Evolutionary conservation across 2,329 filamentous ascomycete species (phyloP), one percentile per base, ranked within the genome.

Genomic region (Proliferodiscus dingleyae): DNA sequence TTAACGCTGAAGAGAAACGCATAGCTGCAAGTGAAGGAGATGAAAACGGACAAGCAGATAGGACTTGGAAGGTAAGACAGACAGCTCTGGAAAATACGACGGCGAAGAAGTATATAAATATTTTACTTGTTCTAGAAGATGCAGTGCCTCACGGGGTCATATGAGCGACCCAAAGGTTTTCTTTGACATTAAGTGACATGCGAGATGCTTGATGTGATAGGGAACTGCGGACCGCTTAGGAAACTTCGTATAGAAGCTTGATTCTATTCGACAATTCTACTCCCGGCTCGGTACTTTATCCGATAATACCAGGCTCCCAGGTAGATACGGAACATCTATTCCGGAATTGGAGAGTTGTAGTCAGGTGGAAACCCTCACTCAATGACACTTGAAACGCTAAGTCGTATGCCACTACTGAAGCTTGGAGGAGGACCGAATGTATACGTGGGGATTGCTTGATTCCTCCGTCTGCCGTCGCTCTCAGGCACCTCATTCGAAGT

Each of bases 1-100:
- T 33, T n/a, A 53, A 32, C 23, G 33, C 43, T 7, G 46, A 37
- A n/a, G 52, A 52, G 47, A 58, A 54, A 46, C 40, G 50, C 59
- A 61, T 61, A 21, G 33, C 45, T 45, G 37, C 38, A 29, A 21
- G 15, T 42, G 19, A 39, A 30, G n/a, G 5, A 33, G 28, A 16
- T 6, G 34, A 8, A 36, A 37, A 15, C n/a, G 3, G 16, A 15
- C 7, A 23, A 18, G 10, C 13, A 11, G 18, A n/a, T 8, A 29
- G 16, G 36, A 10, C 24, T 24, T 36, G 18, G 18, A 45, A 18
- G 15, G 11, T 22, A 15, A 28, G 10, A 32, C 5, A 38, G 10
- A 15, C 22, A 32, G 19, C 30, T 33, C 28, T 13, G 15, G n/a
- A 37, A 37, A 15, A n/a, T 16, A 16, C n/a, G 18, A 23, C 19